Percentiles rank a stretch among this genome's conserved stretches.
Conservation (phyloP, 495 filamentous ascomycete genomes). For the Xylaria flabelliformis region DNA sequence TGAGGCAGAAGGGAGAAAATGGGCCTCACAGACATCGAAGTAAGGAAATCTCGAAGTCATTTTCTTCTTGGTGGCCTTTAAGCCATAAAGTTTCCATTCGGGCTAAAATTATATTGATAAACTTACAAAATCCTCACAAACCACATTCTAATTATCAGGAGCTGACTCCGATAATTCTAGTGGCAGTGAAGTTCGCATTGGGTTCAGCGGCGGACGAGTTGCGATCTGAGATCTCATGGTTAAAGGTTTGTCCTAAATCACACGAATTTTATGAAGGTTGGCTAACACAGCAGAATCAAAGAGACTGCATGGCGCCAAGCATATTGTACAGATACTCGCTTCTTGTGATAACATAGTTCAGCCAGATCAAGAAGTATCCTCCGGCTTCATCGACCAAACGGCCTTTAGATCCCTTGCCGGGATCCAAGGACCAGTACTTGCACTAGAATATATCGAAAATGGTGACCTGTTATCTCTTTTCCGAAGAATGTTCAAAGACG, state of each 20-base stretch:
- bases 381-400: not conserved
- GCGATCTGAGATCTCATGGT: constrained; percentile 4
- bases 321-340: constrained; percentile 13
- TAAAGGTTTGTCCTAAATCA: constrained; percentile 13
- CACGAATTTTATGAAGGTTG: not conserved
- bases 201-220: not conserved
- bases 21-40: not conserved
- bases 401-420: not conserved
- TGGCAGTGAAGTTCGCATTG: constrained; percentile 15
- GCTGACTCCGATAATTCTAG: not conserved
- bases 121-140: not conserved
- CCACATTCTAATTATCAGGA: not conserved
- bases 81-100: not conserved
- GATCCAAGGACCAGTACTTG: constrained; percentile 6
- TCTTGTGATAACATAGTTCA: not conserved
- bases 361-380: not conserved
- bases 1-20: not conserved
- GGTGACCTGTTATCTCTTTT: constrained; percentile 2
- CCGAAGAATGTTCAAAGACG: constrained; percentile 1
- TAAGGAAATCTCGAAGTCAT: not conserved
- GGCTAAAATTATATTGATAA: not conserved
- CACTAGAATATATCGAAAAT: constrained; percentile 15
- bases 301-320: constrained; percentile 11
- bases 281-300: not conserved
- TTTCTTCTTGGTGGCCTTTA: not conserved